These are phyloP conservation scores for Paecilomyces niveus DNA, from an alignment of 2,329 filamentous ascomycete species.

Conservation along the genomic window DNA sequence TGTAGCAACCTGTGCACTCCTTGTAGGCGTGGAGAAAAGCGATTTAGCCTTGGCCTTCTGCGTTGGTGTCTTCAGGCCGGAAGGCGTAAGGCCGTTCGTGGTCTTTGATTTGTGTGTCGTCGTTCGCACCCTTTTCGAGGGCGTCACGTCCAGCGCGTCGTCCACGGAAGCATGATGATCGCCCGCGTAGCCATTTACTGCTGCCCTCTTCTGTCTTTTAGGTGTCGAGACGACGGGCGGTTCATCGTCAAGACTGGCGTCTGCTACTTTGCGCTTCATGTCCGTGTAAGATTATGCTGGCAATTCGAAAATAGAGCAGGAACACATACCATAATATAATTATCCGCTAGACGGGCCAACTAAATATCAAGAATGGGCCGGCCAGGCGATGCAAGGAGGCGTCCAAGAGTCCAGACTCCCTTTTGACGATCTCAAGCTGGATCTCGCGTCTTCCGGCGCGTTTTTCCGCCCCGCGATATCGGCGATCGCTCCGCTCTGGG, in stretches of 20 bases:
- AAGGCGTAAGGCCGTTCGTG: conserved; percentile 20
- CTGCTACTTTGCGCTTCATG: conserved; percentile 39
- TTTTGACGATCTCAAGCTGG: not conserved
- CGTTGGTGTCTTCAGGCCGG: conserved; percentile 30
- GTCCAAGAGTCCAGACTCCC: not conserved
- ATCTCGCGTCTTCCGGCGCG: conserved; percentile 1
- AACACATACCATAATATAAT: conserved; percentile 4
- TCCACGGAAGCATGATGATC: conserved; percentile 7
- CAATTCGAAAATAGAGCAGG: conserved; percentile 9
- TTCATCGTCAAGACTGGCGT: conserved; percentile 25
- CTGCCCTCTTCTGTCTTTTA: conserved; percentile 27
- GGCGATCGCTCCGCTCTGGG: conserved; percentile 7
- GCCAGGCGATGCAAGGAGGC: not conserved
- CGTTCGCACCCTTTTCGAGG: conserved; percentile 19
- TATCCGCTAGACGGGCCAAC: not conserved
- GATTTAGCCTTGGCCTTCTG: conserved; percentile 29
- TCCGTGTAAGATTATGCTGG: conserved; percentile 12
- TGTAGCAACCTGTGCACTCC: conserved; percentile 35
- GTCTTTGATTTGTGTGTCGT: conserved; percentile 25
- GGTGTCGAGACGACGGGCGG: conserved; percentile 30
- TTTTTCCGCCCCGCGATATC: conserved; percentile 27
- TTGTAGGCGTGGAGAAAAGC: conserved; percentile 36
- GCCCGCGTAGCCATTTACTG: conserved; percentile 20
- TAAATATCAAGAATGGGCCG: not conserved
- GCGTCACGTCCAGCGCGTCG: conserved; percentile 13